phyloP scores from a whole-genome alignment of 2,329 filamentous ascomycete species.

The Fusarium brevicatenulatum region DNA sequence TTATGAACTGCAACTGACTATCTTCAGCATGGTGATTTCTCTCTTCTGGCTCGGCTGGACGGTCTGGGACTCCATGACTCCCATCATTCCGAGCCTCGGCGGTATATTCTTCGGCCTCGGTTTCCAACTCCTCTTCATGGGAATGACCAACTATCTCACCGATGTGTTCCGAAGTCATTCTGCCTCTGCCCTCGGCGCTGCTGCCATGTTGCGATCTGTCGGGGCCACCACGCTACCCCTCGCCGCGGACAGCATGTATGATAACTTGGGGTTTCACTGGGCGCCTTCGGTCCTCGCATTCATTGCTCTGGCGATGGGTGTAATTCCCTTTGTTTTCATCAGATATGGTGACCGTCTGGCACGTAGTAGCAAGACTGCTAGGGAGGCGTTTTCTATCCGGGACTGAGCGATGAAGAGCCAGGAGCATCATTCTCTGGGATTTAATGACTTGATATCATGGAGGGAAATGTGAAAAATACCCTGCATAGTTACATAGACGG shows the following conservation, averaged over 20 bases:
- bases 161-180: slow-evolving; percentile 49
- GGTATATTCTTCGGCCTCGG: slow-evolving; percentile 57
- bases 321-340: slow-evolving; percentile 49
- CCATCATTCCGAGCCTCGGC: slow-evolving; percentile 52
- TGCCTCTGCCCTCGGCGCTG: slow-evolving; percentile 50
- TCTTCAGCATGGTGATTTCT: slow-evolving; percentile 61
- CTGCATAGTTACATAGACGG: not conserved
- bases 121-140: slow-evolving; percentile 49
- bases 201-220: slow-evolving; percentile 48
- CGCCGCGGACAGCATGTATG: slow-evolving; percentile 48
- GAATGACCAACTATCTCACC: slow-evolving; percentile 50
- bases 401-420: slow-evolving; percentile 1
- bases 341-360: slow-evolving; percentile 46
- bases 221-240: slow-evolving; percentile 49
- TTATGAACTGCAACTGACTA: not conserved
- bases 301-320: slow-evolving; percentile 45
- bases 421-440: not conserved
- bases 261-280: slow-evolving; percentile 48
- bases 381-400: slow-evolving; percentile 37
- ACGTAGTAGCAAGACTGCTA: slow-evolving; percentile 42
- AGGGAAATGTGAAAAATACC: not conserved
- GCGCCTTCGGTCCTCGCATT: slow-evolving; percentile 50
- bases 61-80: slow-evolving; percentile 50
- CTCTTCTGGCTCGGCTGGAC: slow-evolving; percentile 72
- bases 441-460: slow-evolving; percentile 1